Base-by-base conservation (phyloP, 768 basidiomycete species). In the Lentinus brumalis region DNA sequence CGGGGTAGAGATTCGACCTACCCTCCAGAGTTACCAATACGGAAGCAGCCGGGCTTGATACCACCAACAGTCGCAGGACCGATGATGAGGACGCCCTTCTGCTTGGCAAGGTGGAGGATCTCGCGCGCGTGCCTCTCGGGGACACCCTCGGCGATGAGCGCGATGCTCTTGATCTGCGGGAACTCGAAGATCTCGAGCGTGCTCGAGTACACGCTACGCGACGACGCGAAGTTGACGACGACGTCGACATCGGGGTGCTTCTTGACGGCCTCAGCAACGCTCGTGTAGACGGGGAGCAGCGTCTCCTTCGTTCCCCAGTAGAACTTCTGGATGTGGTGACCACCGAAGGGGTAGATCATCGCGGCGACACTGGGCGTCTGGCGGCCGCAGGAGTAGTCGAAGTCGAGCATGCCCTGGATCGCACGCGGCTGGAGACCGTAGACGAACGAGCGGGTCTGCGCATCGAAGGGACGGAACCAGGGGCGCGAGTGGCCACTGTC, bases 291-390 rank as follows among this genome's bases (percentile, higher is more conserved):
- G 53, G 97, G 97, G 41, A 99, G 87, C 50, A 99, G 89, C 3
- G 96, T 96, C 83, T 98, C 97, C 81, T 93, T 94, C 42, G 97
- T 98, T 57, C 97, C 97, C 97, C 97, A 98, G 85, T 99, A 98
- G 86, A 99, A 98, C 81, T 99, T 99, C 80, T 99, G 97, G 77
- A 98, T 97, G 80, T 98, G 97, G 79, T 98, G 96, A 18, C 96
- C 96, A 72, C 96, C 97, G 77, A 99, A 99, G 73, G 96, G 97
- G 77, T 99, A 99, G 74, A 99, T 97, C 96, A 98, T 99, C 41
- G 97, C 97, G 31, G 97, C 96, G 66, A 98, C 97, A 49, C 88
- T 91, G 40, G 97, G 95, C 18, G 89, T 84, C 49, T 84, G 76
- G 64, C 97, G 92, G 16, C 96, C 96, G 78, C 97, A 99, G 14